A percentile compares a stretch with the other conserved stretches of the same genome.
Conservation (phyloP, 306 rosid genomes). For the Quercus agrifolia region DNA sequence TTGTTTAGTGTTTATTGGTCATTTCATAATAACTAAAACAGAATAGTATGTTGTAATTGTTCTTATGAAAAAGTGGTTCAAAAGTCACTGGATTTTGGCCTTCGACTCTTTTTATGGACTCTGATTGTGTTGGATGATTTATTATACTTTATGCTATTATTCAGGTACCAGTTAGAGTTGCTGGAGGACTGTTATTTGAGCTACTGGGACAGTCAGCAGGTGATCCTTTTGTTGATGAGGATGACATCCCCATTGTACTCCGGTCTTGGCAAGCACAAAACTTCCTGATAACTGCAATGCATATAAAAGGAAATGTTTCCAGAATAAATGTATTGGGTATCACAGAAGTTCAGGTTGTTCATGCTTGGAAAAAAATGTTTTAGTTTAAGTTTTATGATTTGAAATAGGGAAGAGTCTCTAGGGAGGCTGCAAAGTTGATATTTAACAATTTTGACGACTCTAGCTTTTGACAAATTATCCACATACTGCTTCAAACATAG, state of each 20-base stretch:
- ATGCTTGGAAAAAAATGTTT: slow-evolving; percentile 10
- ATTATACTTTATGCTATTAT: neutral
- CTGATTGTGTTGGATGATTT: neutral
- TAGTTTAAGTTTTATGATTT: slow-evolving; percentile 6
- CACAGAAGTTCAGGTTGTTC: slow-evolving; percentile 90
- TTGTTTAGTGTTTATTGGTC: neutral
- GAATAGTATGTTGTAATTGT: neutral
- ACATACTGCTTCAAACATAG: neutral
- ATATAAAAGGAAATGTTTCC: slow-evolving; percentile 62
- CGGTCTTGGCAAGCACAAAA: slow-evolving; percentile 96
- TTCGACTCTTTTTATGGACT: neutral
- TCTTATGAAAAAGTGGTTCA: neutral
- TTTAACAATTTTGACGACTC: neutral
- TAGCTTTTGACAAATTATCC: neutral
- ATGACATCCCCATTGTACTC: slow-evolving; percentile 88
- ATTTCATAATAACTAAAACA: neutral
- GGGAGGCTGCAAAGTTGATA: neutral
- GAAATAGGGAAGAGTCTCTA: neutral
- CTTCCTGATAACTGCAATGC: slow-evolving; percentile 78
- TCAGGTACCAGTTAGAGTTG: slow-evolving; percentile 95
- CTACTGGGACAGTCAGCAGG: slow-evolving; percentile 94
- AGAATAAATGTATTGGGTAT: slow-evolving; percentile 72
- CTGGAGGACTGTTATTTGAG: slow-evolving; percentile 92
- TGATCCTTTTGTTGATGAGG: slow-evolving; percentile 78
- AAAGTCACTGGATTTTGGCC: neutral